Evolutionary conservation across 805 yeast genomes (phyloP), one percentile per base, ranked within the genome.

Genomic region (Yarrowia hollandica): DNA sequence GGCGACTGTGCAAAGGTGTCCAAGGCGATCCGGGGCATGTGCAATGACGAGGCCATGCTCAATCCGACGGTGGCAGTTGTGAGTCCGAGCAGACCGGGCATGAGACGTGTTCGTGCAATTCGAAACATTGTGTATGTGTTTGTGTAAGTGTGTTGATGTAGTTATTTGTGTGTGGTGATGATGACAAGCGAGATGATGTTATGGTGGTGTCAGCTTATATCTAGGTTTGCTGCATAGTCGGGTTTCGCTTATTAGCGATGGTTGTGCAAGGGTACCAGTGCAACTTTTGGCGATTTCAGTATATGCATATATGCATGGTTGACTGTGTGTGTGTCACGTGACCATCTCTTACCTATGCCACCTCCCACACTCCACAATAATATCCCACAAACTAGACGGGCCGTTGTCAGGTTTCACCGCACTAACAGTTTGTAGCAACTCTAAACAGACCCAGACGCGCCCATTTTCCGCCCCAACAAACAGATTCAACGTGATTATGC

Each of bases 11-110:
- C 25, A 5, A 31, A 30, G 11, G 39, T 31, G 12, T 48, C 55
- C 5, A 30, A 14, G 55, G 31, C 21, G 39, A 48, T 48, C 2
- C 55, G 55, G 11, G 55, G 39, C 39, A 33, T 48, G 21, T 16
- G 26, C 14, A 48, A 21, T 3, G 35, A 28, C 15, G 55, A 48
- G 12, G 38, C 22, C 55, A 48, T 48, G 22, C 39, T 33, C 22
- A 48, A 30, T 10, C 38, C 55, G 8, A 48, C 55, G 0, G 55
- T 26, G n/a, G 55, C 55, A 12, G 55, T 22, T 10, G 55, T 48
- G 22, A 48, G 38, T 9, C 55, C 55, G 16, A 48, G 28, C 3
- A 48, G 30, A 12, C 55, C 55, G 30, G 55, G 55, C 39, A 48
- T 48, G 0, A 33, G 31, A 22, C 55, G 55, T 7, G 55, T 14